Conservation (phyloP, 805 yeast species). For the Lipomyces sp. region DNA sequence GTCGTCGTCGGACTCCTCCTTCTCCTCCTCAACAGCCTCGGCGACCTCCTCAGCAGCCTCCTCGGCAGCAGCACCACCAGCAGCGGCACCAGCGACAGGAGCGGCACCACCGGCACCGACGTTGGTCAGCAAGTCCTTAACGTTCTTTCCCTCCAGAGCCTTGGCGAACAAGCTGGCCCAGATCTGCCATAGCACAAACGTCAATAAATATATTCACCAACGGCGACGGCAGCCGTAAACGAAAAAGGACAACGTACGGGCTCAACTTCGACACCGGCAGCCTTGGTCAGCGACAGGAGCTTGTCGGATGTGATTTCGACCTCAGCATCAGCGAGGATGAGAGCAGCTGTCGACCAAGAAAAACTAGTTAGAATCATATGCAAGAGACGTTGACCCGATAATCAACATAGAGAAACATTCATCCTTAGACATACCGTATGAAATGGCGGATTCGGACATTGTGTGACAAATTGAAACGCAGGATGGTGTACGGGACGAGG, state of each 20-base stretch:
- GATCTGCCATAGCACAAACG: constrained; percentile 41
- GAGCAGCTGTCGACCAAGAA: constrained; percentile 59
- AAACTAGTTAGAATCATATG: background rate
- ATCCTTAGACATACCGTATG: constrained; percentile 60
- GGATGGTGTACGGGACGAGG: too few species aligned
- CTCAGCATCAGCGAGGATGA: constrained; percentile 96
- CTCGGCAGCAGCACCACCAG: constrained; percentile 52
- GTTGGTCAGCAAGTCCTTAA: constrained; percentile 72
- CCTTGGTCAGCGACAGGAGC: constrained; percentile 68
- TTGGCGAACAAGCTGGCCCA: constrained; percentile 88
- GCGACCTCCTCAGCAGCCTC: constrained; percentile 29
- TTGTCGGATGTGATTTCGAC: constrained; percentile 88
- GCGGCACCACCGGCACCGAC: constrained; percentile 72
- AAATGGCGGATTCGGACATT: constrained; percentile 70
- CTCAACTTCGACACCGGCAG: constrained; percentile 82
- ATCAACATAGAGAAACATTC: background rate
- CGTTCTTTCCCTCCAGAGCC: constrained; percentile 80
- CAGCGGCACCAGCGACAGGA: constrained; percentile 66
- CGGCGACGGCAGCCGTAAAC: background rate
- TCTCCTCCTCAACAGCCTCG: constrained; percentile 34
- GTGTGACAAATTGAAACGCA: too few species aligned
- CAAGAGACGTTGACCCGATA: background rate
- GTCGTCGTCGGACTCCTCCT: constrained; percentile 50
- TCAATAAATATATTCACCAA: background rate
- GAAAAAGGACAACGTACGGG: constrained; percentile 39